These are phyloP conservation scores for Afroboletus lepidellus DNA, from an alignment of 1,284 basidiomycete genomes.

Conservation along the genomic window DNA sequence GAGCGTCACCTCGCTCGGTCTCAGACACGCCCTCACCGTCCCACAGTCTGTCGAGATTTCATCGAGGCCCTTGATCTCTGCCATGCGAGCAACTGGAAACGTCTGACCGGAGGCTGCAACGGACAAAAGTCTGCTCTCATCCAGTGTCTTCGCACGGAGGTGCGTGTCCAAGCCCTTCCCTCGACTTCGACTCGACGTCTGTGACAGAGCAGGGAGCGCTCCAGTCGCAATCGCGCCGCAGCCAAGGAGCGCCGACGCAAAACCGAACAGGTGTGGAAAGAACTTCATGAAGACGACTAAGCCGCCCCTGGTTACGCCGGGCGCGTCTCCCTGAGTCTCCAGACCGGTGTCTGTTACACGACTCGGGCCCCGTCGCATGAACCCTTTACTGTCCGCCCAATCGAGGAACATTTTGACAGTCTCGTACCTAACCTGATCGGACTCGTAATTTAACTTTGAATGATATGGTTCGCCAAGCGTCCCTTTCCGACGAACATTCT, in stretches of 20 bases:
- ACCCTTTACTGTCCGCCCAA: background rate
- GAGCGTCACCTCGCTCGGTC: constrained; percentile 15
- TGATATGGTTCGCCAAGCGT: background rate
- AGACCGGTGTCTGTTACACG: background rate
- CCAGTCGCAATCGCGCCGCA: constrained; percentile 64
- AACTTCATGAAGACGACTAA: constrained; percentile 52
- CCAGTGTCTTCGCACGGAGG: constrained; percentile 75
- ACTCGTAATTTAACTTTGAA: background rate
- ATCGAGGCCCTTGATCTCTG: constrained; percentile 71
- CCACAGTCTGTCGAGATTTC: constrained; percentile 66
- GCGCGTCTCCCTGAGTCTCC: background rate
- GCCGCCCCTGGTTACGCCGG: background rate
- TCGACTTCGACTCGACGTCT: background rate
- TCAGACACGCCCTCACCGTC: constrained; percentile 3
- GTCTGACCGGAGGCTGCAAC: constrained; percentile 73
- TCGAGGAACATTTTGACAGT: constrained; percentile 4
- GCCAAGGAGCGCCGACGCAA: constrained; percentile 61
- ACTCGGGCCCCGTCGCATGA: background rate
- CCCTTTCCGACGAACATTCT: background rate
- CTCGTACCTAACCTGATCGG: constrained; percentile 1
- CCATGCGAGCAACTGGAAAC: constrained; percentile 59
- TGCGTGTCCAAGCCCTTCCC: constrained; percentile 33
- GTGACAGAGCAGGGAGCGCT: constrained; percentile 63
- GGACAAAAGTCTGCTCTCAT: constrained; percentile 68
- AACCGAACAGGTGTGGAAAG: constrained; percentile 58